Conservation (phyloP, 805 yeast genomes). For the Wickerhamomyces xylosicus region DNA sequence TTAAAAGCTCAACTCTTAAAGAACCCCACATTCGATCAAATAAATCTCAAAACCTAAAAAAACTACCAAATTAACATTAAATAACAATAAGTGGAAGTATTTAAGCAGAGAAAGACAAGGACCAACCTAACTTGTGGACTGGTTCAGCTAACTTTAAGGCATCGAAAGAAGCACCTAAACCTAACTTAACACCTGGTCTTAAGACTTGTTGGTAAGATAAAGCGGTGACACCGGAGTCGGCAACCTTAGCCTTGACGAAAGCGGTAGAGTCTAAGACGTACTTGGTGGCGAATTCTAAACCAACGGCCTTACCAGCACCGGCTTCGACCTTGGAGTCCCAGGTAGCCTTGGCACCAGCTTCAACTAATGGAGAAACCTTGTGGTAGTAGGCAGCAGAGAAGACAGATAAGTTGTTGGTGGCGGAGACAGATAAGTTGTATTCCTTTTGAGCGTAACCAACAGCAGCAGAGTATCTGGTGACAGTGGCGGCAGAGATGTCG, state of each 20-base stretch:
- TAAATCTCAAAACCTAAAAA: background rate
- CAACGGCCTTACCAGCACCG: constrained; percentile 69
- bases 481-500: constrained; percentile 86
- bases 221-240: constrained; percentile 92
- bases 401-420: constrained; percentile 77
- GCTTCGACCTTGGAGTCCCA: constrained; percentile 71
- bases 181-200: constrained; percentile 93
- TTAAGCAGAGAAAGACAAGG: constrained; percentile 87
- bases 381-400: constrained; percentile 96
- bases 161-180: constrained; percentile 95
- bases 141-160: constrained; percentile 93
- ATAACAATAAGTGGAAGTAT: background rate
- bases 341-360: constrained; percentile 97
- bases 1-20: background rate
- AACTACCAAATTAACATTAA: too few species aligned
- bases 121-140: constrained; percentile 95
- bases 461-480: constrained; percentile 90
- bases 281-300: constrained; percentile 93
- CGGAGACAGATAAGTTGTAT: constrained; percentile 72
- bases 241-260: constrained; percentile 92
- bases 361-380: constrained; percentile 81
- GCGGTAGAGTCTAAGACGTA: constrained; percentile 81
- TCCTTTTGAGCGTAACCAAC: constrained; percentile 85
- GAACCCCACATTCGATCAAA: background rate
- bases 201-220: constrained; percentile 89